A percentile compares a stretch with the other conserved stretches of the same genome.
phyloP scores from a whole-genome alignment of 768 basidiomycete species.

The Pleurotus pulmonarius region DNA sequence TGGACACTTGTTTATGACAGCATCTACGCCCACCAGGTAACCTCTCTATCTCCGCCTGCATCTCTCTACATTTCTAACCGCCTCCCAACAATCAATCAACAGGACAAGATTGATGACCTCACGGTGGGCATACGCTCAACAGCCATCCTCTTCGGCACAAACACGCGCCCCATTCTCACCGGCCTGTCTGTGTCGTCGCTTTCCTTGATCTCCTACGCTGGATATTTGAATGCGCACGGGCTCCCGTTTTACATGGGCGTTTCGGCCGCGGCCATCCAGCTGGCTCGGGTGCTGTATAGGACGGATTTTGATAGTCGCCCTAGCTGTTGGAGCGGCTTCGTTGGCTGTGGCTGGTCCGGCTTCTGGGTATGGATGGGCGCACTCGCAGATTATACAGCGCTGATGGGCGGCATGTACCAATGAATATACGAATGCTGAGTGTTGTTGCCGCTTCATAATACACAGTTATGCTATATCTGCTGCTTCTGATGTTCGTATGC shows the following conservation, averaged over 20 bases:
- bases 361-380: constrained; percentile 87
- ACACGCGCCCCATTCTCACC: constrained; percentile 71
- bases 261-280: constrained; percentile 68
- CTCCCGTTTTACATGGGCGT: constrained; percentile 78
- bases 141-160: constrained; percentile 82
- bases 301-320: constrained; percentile 73
- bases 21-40: constrained; percentile 95
- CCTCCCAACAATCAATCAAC: background rate
- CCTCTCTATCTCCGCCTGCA: constrained; percentile 1
- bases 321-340: constrained; percentile 91
- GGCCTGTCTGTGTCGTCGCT: constrained; percentile 72
- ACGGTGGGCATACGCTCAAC: constrained; percentile 89
- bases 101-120: constrained; percentile 94
- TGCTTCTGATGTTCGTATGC: too few relatives aligned
- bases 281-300: constrained; percentile 67
- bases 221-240: constrained; percentile 74
- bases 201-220: constrained; percentile 73
- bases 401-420: constrained; percentile 21
- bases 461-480: too few relatives aligned
- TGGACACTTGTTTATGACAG: constrained; percentile 98
- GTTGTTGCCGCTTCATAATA: too few relatives aligned
- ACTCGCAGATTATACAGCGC: constrained; percentile 57
- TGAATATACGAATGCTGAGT: constrained; percentile 8
- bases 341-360: constrained; percentile 83
- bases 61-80: constrained; percentile 1